A percentile compares a stretch with the other conserved stretches of the same genome.
phyloP scores from a whole-genome alignment of 169 alveolate genomes.

The Eimeria acervulina region DNA sequence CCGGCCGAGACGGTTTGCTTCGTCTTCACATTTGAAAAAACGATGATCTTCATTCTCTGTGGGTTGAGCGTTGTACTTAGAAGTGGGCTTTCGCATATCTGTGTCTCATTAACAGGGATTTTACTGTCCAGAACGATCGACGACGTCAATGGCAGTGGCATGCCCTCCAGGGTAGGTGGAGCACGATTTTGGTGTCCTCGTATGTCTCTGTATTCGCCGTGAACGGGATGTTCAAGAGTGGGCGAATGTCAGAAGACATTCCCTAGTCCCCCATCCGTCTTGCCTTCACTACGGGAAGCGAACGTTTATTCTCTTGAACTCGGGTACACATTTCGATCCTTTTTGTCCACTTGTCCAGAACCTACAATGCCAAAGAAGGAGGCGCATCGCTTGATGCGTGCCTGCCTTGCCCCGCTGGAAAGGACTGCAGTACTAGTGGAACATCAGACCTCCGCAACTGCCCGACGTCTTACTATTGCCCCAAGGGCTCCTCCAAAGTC shows the following conservation, averaged over 20 bases:
- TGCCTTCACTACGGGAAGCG: not conserved
- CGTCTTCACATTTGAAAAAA: not conserved
- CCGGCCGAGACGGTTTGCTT: not conserved
- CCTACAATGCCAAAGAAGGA: conserved; percentile 53
- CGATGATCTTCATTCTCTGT: not conserved
- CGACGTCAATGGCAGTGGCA: conserved; percentile 73
- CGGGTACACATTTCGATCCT: too few relatives aligned
- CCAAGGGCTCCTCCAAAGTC: conserved; percentile 83
- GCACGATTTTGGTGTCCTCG: not conserved
- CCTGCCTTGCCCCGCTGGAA: conserved; percentile 81
- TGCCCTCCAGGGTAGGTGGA: conserved; percentile 73
- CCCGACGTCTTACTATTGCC: conserved; percentile 88
- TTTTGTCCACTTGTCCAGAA: not conserved
- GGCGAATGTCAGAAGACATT: not conserved
- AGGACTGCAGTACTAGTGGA: conserved; percentile 75
- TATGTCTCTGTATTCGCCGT: not conserved
- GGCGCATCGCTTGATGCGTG: conserved; percentile 56
- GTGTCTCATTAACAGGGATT: conserved; percentile 31
- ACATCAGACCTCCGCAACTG: conserved; percentile 81
- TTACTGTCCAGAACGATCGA: conserved; percentile 68
- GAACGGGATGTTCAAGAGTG: not conserved
- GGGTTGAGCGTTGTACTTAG: not conserved
- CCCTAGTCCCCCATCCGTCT: not conserved
- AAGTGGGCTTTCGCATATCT: not conserved
- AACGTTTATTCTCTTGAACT: not conserved